phyloP scores from a whole-genome alignment of 2,329 filamentous ascomycete genomes.

The Colletotrichum kahawae region DNA sequence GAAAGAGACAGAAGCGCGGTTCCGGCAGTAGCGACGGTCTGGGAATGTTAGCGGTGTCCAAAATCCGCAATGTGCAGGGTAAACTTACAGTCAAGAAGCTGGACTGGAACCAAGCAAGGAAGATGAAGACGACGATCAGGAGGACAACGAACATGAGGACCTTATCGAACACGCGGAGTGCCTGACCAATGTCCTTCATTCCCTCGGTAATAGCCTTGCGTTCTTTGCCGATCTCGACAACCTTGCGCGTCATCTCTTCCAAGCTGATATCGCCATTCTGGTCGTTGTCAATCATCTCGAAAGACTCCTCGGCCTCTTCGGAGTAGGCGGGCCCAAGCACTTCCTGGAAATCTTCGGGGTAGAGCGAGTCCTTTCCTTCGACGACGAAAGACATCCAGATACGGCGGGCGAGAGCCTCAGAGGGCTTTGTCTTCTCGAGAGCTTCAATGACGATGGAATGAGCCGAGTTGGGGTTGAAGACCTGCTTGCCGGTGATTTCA shows the following conservation, averaged over 20 bases:
- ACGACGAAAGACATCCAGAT: conserved; percentile 99
- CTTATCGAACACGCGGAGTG: conserved; percentile 87
- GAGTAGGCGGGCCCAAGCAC: conserved; percentile 80
- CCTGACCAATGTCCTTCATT: conserved; percentile 97
- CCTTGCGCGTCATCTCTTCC: conserved; percentile 91
- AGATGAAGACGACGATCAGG: conserved; percentile 82
- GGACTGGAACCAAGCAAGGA: conserved; percentile 42
- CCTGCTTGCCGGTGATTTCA: conserved; percentile 93
- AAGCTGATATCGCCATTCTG: conserved; percentile 92
- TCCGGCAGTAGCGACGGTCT: conserved; percentile 84
- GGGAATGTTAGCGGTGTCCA: conserved; percentile 33
- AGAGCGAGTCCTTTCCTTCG: conserved; percentile 83
- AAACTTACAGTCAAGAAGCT: conserved; percentile 50
- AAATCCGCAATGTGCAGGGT: background rate
- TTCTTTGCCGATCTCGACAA: conserved; percentile 83
- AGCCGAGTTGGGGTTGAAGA: conserved; percentile 90
- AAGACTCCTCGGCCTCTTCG: conserved; percentile 84
- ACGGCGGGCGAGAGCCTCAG: conserved; percentile 90
- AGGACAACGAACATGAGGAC: conserved; percentile 83
- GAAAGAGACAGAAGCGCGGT: conserved; percentile 94
- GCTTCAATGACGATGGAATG: conserved; percentile 91
- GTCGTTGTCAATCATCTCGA: conserved; percentile 81
- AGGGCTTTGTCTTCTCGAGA: conserved; percentile 80
- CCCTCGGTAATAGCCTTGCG: conserved; percentile 88
- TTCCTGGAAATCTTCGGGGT: conserved; percentile 81